Percentiles rank a stretch among this genome's conserved stretches.
Conservation (phyloP, 331 rosid genomes). For the Pyracantha coccinea region DNA sequence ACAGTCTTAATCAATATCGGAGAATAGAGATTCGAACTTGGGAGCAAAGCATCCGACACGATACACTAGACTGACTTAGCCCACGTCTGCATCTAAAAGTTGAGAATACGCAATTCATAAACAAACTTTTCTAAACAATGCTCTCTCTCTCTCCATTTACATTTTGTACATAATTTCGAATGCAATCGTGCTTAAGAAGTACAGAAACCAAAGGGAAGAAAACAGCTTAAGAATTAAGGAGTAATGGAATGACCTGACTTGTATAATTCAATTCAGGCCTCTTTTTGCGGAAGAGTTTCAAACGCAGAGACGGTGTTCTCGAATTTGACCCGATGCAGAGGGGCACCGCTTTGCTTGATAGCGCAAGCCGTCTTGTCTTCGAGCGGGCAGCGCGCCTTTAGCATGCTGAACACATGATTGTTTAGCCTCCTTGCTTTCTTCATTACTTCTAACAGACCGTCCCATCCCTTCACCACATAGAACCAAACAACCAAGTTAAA, state of each 20-base stretch:
- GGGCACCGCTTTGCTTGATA: conserved; percentile 97
- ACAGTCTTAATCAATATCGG: too few relatives aligned
- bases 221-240: neutral
- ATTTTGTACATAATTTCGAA: neutral
- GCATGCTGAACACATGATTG: conserved; percentile 96
- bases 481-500: neutral
- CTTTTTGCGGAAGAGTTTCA: conserved; percentile 95
- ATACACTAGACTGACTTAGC: too few relatives aligned
- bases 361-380: conserved; percentile 99
- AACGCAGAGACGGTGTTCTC: conserved; percentile 94
- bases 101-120: neutral
- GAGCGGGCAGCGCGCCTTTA: conserved; percentile 95
- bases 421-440: conserved; percentile 94
- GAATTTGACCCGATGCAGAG: conserved; percentile 76
- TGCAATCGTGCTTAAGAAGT: neutral
- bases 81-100: neutral
- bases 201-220: neutral
- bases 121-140: neutral
- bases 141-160: neutral
- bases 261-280: conserved; percentile 19
- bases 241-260: neutral
- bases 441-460: conserved; percentile 73
- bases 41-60: too few relatives aligned
- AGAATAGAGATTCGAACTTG: too few relatives aligned
- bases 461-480: conserved; percentile 72